These are phyloP conservation scores for Globisporangium cylindrosporum DNA, from an alignment of 352 stramenopile species.

Conservation along the genomic window DNA sequence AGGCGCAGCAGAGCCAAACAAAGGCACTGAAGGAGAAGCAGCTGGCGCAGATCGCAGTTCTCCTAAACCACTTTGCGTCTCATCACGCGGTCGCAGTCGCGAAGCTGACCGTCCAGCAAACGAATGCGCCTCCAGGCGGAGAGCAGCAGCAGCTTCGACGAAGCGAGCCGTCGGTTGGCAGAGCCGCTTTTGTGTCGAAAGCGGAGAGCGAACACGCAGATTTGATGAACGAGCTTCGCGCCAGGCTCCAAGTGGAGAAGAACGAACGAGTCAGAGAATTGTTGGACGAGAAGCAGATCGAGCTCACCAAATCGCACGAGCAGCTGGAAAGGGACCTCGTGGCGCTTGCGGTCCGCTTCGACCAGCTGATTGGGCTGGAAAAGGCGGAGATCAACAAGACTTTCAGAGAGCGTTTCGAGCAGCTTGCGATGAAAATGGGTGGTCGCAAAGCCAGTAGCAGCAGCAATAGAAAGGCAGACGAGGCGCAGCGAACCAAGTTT, in stretches of 20 bases:
- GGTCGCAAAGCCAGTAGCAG: constrained; percentile 12
- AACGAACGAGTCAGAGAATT: constrained; percentile 47
- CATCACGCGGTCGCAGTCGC: constrained; percentile 23
- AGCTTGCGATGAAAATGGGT: background rate
- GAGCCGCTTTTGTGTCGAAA: constrained; percentile 1
- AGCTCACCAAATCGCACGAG: constrained; percentile 24
- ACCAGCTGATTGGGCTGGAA: constrained; percentile 32
- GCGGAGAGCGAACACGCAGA: constrained; percentile 30
- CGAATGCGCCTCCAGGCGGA: background rate
- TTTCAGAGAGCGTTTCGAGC: constrained; percentile 17
- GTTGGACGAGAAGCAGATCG: constrained; percentile 30
- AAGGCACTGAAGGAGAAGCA: constrained; percentile 44
- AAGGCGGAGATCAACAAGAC: constrained; percentile 33
- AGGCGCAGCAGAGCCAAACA: constrained; percentile 20
- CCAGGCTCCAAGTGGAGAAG: constrained; percentile 45
- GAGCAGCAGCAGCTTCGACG: constrained; percentile 17
- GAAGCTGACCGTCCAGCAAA: background rate
- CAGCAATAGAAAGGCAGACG: background rate
- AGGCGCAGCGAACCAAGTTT: constrained; percentile 7
- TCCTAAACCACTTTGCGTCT: constrained; percentile 41
- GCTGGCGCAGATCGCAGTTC: constrained; percentile 38
- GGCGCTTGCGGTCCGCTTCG: constrained; percentile 15
- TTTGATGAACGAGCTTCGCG: constrained; percentile 40
- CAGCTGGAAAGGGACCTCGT: constrained; percentile 13
- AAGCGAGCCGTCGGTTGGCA: background rate